phyloP scores from a whole-genome alignment of 164 flowering plant species.

The Berberis thunbergii region DNA sequence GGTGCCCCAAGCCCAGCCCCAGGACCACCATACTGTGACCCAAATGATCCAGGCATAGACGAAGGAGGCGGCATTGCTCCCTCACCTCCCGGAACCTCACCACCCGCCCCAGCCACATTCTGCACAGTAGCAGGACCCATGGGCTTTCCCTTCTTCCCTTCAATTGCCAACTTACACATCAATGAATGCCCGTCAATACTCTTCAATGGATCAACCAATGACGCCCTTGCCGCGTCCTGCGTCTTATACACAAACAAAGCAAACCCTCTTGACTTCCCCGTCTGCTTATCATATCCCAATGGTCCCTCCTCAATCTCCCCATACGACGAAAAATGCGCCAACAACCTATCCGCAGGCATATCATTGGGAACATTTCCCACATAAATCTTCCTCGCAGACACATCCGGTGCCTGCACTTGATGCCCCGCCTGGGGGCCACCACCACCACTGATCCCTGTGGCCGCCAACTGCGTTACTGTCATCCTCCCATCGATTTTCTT shows the following conservation, averaged over 20 bases:
- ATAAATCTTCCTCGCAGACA: slow-evolving; percentile 66
- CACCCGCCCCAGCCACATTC: slow-evolving; percentile 14
- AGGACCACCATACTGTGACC: slow-evolving; percentile 24
- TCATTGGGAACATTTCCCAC: slow-evolving; percentile 81
- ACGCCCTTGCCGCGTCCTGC: slow-evolving; percentile 60
- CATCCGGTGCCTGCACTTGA: slow-evolving; percentile 26
- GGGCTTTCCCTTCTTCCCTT: slow-evolving; percentile 64
- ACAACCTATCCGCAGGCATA: slow-evolving; percentile 63
- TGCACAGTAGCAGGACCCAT: slow-evolving; percentile 16
- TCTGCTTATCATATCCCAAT: slow-evolving; percentile 78
- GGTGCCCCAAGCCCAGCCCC: slow-evolving; percentile 15
- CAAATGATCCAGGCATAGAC: slow-evolving; percentile 17
- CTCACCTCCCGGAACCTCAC: slow-evolving; percentile 31
- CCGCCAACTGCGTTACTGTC: slow-evolving; percentile 82
- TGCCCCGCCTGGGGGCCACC: slow-evolving; percentile 3
- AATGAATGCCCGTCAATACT: slow-evolving; percentile 73
- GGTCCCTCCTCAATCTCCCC: slow-evolving; percentile 99
- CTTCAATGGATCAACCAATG: slow-evolving; percentile 67
- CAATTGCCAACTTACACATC: slow-evolving; percentile 71
- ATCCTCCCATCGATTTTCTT: slow-evolving; percentile 94
- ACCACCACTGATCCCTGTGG: slow-evolving; percentile 44
- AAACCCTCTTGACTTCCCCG: slow-evolving; percentile 83
- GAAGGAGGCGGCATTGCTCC: slow-evolving; percentile 30
- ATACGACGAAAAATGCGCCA: slow-evolving; percentile 50
- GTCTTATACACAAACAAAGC: slow-evolving; percentile 90